Base-by-base conservation (phyloP, 2,329 filamentous ascomycete species). In the Alternaria ventricosa region DNA sequence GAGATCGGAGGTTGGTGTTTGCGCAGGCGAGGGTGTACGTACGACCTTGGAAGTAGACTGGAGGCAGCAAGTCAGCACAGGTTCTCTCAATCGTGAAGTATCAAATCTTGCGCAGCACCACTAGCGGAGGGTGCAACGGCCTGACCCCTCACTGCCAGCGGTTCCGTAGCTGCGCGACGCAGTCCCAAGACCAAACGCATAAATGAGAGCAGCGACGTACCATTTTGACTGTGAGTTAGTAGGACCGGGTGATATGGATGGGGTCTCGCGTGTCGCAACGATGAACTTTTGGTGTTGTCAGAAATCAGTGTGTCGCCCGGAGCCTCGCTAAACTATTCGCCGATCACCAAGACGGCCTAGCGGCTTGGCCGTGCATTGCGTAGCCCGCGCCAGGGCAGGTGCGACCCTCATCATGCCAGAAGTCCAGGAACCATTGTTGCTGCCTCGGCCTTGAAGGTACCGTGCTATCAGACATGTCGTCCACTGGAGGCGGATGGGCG, bases 11-110 rank as follows among this genome's bases (percentile, higher is more conserved):
- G 71, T 41, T 60, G 60, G 50, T 65, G 33, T 55, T 51, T 61
- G 47, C 61, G 63, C 50, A 58, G 61, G 58, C 65, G 68, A 57
- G 68, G 44, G 50, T 60, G 45, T 61, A 78, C 78, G 71, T 79
- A 79, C 78, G 72, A 99, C 93, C 89, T 90, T 89, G 80, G 72
- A 61, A 63, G 86, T 82, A 83, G 88, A 89, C 87, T 89, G 77
- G 55, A 73, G 65, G 20, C 55, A 77, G 60, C 71, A 69, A 66
- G 74, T 76, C 72, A 78, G 77, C 74, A 71, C 64, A 66, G 36
- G 36, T 62, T 60, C 64, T 54, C 61, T 59, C 28, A 53, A 59
- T 43, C 20, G 18, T 57, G 12, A 64, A 63, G 54, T 61, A 47
- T 60, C 64, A 57, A 71, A 64, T 73, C 71, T 69, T 67, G 68